Evolutionary conservation across 73 alveolate genomes (phyloP).

Genomic region (Paramecium tetraurelia): DNA sequence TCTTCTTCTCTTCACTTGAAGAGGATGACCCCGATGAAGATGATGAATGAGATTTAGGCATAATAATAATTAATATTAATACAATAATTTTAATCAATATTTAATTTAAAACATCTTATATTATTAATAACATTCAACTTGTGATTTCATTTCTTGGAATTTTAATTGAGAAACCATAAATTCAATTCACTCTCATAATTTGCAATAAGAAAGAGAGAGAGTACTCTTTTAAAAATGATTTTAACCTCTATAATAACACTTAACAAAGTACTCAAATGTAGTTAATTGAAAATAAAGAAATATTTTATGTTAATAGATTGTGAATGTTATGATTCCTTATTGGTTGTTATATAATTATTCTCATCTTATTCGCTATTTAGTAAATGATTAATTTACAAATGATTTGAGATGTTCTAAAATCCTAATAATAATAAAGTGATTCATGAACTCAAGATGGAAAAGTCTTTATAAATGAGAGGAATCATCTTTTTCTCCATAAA

Average conservation of each 20-base stretch:
- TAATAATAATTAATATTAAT: not conserved
- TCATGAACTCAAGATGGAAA: not conserved
- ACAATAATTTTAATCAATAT: not conserved
- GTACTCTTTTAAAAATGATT: not conserved
- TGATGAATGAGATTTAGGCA: constrained; percentile 21
- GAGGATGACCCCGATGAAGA: not conserved
- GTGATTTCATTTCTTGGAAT: not conserved
- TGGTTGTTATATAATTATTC: not conserved
- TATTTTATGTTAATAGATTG: not conserved
- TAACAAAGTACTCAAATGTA: not conserved
- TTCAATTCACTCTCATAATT: not conserved
- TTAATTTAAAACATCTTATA: not conserved
- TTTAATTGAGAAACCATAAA: too few species aligned
- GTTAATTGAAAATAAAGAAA: too few species aligned
- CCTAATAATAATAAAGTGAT: not conserved
- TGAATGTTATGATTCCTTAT: not conserved
- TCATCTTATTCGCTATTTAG: not conserved
- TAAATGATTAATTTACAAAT: not conserved
- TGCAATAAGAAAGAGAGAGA: not conserved
- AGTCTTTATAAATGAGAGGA: not conserved
- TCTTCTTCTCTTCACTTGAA: constrained; percentile 14
- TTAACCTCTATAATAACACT: too few species aligned
- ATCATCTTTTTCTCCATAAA: not conserved
- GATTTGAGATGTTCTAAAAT: not conserved
- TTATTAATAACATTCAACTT: not conserved